Evolutionary conservation across 2,329 filamentous ascomycete species (phyloP).

Genomic region (Aspergillus luchuensis): DNA sequence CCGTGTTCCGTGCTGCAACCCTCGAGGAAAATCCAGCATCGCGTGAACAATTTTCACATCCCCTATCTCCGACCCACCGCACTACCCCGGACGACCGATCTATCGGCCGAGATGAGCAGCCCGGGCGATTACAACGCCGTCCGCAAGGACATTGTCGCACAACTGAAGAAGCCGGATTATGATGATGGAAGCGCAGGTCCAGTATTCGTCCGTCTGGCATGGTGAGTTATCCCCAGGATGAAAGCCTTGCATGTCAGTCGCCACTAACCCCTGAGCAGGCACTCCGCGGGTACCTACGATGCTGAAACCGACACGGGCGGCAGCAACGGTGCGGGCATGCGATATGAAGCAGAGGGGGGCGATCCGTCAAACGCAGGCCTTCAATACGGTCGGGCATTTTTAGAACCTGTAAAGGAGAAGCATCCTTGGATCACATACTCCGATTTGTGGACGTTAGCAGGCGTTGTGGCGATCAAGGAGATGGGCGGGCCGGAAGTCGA

Average conservation of each 20-base stretch:
- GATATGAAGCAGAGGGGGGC: slow-evolving; percentile 65
- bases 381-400: slow-evolving; percentile 64
- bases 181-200: slow-evolving; percentile 67
- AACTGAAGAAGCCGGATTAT: slow-evolving; percentile 63
- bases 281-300: slow-evolving; percentile 66
- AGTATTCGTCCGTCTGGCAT: slow-evolving; percentile 65
- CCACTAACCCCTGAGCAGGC: slow-evolving; percentile 44
- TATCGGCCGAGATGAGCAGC: slow-evolving; percentile 41
- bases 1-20: not conserved
- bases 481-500: slow-evolving; percentile 61
- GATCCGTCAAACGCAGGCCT: slow-evolving; percentile 67
- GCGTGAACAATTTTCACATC: not conserved
- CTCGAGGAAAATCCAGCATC: not conserved
- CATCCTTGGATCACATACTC: slow-evolving; percentile 67
- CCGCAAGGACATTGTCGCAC: slow-evolving; percentile 55
- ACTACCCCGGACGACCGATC: slow-evolving; percentile 14
- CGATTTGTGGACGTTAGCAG: slow-evolving; percentile 66
- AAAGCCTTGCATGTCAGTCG: not conserved
- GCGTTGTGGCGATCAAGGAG: slow-evolving; percentile 59
- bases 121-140: slow-evolving; percentile 51
- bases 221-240: slow-evolving; percentile 43
- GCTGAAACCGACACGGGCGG: slow-evolving; percentile 62
- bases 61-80: slow-evolving; percentile 7
- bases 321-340: slow-evolving; percentile 67
- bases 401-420: slow-evolving; percentile 62